Percentiles rank a stretch among this genome's conserved stretches.
These are phyloP conservation scores for Medicago lupulina DNA, from an alignment of 306 rosid species.

Conservation along the genomic window DNA sequence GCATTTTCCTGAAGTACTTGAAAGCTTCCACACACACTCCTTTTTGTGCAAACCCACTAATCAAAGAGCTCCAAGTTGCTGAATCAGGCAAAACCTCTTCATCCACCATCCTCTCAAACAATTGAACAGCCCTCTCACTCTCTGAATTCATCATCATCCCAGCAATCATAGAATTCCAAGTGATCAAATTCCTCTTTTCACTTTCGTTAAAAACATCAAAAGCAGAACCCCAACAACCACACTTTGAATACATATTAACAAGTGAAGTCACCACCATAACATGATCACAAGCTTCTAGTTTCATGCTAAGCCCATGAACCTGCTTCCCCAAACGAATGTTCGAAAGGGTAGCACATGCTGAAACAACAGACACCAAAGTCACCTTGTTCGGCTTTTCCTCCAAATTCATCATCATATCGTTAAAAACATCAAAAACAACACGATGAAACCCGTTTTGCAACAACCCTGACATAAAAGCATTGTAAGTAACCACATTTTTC, in stretches of 20 bases:
- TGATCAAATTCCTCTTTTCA: slow-evolving; percentile 57
- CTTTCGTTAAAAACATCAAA: slow-evolving; percentile 47
- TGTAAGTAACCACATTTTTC: slow-evolving; percentile 69
- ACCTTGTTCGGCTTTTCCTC: slow-evolving; percentile 51
- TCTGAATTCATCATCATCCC: slow-evolving; percentile 73
- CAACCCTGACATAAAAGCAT: slow-evolving; percentile 70
- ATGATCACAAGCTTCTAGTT: slow-evolving; percentile 43
- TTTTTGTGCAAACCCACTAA: slow-evolving; percentile 62
- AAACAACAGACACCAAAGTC: slow-evolving; percentile 62
- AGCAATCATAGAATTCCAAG: slow-evolving; percentile 74
- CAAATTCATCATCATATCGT: slow-evolving; percentile 49
- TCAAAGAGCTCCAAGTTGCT: slow-evolving; percentile 79
- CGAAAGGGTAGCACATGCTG: slow-evolving; percentile 60
- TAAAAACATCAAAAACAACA: slow-evolving; percentile 61
- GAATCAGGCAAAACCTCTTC: slow-evolving; percentile 71
- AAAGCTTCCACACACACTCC: slow-evolving; percentile 60
- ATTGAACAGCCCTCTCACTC: slow-evolving; percentile 52
- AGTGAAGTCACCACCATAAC: slow-evolving; percentile 63
- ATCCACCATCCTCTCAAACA: slow-evolving; percentile 53
- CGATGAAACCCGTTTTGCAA: slow-evolving; percentile 54
- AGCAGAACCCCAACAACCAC: slow-evolving; percentile 66
- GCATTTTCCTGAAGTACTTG: slow-evolving; percentile 66
- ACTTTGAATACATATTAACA: slow-evolving; percentile 74
- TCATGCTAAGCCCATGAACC: slow-evolving; percentile 63
- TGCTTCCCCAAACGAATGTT: slow-evolving; percentile 61